A percentile compares a stretch with the other conserved stretches of the same genome.
phyloP scores from a whole-genome alignment of 2,329 filamentous ascomycete genomes.

The Bipolaris sorokiniana region DNA sequence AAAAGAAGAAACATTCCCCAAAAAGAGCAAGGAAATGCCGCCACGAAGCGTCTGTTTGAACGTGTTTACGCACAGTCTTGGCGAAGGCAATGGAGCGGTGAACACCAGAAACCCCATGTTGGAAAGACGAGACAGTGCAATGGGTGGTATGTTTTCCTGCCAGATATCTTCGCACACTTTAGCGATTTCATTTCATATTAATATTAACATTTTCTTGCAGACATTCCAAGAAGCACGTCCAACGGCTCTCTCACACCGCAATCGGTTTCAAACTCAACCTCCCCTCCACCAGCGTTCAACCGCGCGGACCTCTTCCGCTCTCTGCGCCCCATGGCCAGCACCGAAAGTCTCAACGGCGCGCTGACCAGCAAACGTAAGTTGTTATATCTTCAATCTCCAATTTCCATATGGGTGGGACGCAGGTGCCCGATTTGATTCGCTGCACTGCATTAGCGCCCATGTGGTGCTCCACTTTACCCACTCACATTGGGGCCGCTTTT shows the following conservation, averaged over 20 bases:
- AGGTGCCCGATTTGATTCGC: constrained; percentile 34
- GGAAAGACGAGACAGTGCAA: constrained; percentile 39
- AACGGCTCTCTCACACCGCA: constrained; percentile 29
- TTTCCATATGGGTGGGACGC: constrained; percentile 30
- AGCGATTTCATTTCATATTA: background rate
- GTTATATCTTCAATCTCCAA: constrained; percentile 1
- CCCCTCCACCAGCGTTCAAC: constrained; percentile 30
- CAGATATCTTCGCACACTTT: background rate
- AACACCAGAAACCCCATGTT: constrained; percentile 29
- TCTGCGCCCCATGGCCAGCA: constrained; percentile 33
- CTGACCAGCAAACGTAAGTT: constrained; percentile 36
- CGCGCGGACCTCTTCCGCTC: constrained; percentile 34
- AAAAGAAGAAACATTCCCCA: constrained; percentile 18
- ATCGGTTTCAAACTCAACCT: constrained; percentile 20
- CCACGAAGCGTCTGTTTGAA: constrained; percentile 47
- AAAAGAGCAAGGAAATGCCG: constrained; percentile 37
- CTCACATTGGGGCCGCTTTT: constrained; percentile 12
- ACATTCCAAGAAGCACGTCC: constrained; percentile 30
- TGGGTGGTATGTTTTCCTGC: constrained; percentile 29
- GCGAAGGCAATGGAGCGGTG: constrained; percentile 37
- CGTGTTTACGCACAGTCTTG: constrained; percentile 45
- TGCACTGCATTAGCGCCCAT: constrained; percentile 22
- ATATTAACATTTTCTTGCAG: constrained; percentile 19
- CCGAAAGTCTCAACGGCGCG: constrained; percentile 31
- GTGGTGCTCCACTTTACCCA: constrained; percentile 23